Conservation (phyloP, 257 asterid genomes). For the Nyctanthes arbortristis region DNA sequence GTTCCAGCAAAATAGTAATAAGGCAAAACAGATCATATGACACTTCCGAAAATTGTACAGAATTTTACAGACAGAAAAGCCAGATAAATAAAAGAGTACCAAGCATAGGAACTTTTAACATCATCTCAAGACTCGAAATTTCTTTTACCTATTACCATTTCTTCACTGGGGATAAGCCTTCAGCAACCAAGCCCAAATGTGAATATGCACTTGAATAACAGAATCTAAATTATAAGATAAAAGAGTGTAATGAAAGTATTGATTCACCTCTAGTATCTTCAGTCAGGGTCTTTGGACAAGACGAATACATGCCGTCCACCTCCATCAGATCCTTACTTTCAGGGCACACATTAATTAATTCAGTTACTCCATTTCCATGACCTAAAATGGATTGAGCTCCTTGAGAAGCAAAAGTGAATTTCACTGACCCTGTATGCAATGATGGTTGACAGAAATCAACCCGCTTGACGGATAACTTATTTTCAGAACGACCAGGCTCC, state of each 20-base stretch:
- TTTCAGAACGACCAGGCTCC: not conserved
- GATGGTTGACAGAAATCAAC: slow-evolving; percentile 76
- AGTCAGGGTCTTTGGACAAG: slow-evolving; percentile 53
- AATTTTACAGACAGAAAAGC: not conserved
- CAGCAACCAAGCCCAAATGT: not conserved
- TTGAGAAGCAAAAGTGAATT: slow-evolving; percentile 43
- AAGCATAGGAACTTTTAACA: not conserved
- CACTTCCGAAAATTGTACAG: not conserved
- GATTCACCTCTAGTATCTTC: slow-evolving; percentile 70
- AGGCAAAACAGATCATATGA: not conserved
- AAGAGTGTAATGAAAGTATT: not conserved
- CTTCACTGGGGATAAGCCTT: not conserved
- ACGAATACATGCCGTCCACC: slow-evolving; percentile 38
- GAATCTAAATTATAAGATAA: not conserved
- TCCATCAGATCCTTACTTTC: slow-evolving; percentile 64
- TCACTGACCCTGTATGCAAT: slow-evolving; percentile 40
- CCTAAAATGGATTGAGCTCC: slow-evolving; percentile 37
- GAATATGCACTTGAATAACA: not conserved
- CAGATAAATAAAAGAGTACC: not conserved
- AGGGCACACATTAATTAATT: slow-evolving; percentile 47
- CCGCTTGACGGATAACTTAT: slow-evolving; percentile 29
- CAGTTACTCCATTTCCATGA: slow-evolving; percentile 35
- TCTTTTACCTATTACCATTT: too few species aligned
- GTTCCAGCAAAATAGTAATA: not conserved
- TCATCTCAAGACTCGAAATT: too few species aligned